These are phyloP conservation scores for Neovahlkampfia damariscottae DNA, from an alignment of 78 protist genomes.

Conservation along the genomic window DNA sequence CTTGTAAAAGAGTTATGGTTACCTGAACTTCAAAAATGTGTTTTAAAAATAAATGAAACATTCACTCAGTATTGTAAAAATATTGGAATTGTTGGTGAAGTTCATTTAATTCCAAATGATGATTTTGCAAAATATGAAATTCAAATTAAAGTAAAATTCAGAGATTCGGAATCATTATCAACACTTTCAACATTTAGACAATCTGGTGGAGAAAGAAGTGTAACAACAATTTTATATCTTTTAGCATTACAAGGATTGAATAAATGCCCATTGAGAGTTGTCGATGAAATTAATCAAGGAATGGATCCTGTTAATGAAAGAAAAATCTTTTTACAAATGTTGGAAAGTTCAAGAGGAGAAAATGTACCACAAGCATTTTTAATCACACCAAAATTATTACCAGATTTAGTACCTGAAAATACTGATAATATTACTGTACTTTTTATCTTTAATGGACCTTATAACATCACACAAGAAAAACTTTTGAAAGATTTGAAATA, in stretches of 20 bases:
- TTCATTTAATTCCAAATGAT: slow-evolving; percentile 18
- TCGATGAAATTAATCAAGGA: slow-evolving; percentile 83
- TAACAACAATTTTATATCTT: slow-evolving; percentile 74
- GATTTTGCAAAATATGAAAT: slow-evolving; percentile 44
- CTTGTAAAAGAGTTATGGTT: slow-evolving; percentile 23
- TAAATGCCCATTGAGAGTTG: slow-evolving; percentile 75
- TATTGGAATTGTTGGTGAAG: slow-evolving; percentile 51
- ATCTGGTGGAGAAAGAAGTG: slow-evolving; percentile 78
- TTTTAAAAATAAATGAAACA: slow-evolving; percentile 8
- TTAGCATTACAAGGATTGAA: slow-evolving; percentile 63
- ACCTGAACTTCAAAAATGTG: not conserved
- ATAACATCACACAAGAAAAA: slow-evolving; percentile 22
- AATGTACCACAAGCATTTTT: slow-evolving; percentile 69
- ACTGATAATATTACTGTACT: slow-evolving; percentile 33
- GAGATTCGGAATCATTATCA: slow-evolving; percentile 30
- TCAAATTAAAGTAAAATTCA: slow-evolving; percentile 57
- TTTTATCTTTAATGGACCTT: slow-evolving; percentile 70
- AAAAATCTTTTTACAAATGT: slow-evolving; percentile 52
- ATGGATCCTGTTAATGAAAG: slow-evolving; percentile 43
- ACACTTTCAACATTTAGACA: slow-evolving; percentile 40
- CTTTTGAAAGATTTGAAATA: no score
- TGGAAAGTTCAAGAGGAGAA: slow-evolving; percentile 4
- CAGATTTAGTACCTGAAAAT: slow-evolving; percentile 32
- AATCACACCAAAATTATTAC: slow-evolving; percentile 81
- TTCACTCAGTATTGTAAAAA: slow-evolving; percentile 32